Conservation (phyloP, 2,329 filamentous ascomycete species). For the Hypomyces perniciosus region DNA sequence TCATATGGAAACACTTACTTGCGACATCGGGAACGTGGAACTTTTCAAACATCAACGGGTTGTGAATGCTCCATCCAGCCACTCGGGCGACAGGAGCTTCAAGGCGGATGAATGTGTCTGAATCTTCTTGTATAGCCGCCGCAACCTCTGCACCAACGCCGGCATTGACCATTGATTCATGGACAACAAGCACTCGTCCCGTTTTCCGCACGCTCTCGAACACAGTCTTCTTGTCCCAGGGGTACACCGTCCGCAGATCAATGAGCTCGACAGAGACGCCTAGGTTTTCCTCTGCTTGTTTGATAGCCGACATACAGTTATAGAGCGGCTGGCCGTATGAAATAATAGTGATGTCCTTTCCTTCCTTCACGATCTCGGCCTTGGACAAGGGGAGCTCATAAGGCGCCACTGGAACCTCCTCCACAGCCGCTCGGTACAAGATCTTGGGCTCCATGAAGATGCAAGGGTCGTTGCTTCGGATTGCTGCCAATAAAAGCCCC, state of each 20-base stretch:
- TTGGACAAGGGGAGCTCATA: constrained; percentile 83
- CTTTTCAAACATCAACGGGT: constrained; percentile 70
- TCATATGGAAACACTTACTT: constrained; percentile 52
- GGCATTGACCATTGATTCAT: constrained; percentile 87
- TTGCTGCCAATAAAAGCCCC: constrained; percentile 70
- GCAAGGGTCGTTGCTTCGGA: constrained; percentile 78
- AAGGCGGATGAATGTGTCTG: constrained; percentile 68
- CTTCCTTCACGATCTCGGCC: constrained; percentile 76
- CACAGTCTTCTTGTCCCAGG: constrained; percentile 81
- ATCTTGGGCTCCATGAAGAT: constrained; percentile 95
- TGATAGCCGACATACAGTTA: constrained; percentile 70
- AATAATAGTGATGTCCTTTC: constrained; percentile 74
- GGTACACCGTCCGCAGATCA: constrained; percentile 81
- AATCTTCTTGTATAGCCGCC: constrained; percentile 76
- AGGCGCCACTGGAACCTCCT: constrained; percentile 76
- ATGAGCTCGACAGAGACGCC: constrained; percentile 77
- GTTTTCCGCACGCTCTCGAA: constrained; percentile 82
- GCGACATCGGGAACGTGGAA: constrained; percentile 81
- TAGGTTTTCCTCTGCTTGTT: constrained; percentile 67
- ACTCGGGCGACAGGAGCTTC: constrained; percentile 83
- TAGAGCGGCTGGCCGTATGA: constrained; percentile 90
- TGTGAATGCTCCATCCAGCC: constrained; percentile 85
- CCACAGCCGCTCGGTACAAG: constrained; percentile 82
- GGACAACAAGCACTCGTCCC: constrained; percentile 78
- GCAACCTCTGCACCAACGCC: constrained; percentile 87